Evolutionary conservation across 768 basidiomycete species (phyloP).

Genomic region (Scleroderma bovista): DNA sequence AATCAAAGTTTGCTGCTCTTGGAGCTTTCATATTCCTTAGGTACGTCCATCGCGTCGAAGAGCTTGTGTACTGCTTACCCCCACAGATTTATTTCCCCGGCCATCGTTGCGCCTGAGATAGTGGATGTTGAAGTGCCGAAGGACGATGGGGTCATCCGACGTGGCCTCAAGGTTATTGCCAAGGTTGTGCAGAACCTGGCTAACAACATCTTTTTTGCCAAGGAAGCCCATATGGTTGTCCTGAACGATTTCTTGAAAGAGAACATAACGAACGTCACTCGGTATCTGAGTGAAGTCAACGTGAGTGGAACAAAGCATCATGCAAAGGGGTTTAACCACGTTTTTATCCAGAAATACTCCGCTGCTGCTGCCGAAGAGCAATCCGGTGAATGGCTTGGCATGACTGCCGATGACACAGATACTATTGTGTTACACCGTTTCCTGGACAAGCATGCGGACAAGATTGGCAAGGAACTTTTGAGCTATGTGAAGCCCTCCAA

Average conservation of each 20-base stretch:
- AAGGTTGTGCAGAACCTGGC: conserved; percentile 92
- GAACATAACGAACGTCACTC: conserved; percentile 68
- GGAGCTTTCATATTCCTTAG: conserved; percentile 92
- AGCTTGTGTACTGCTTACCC: background rate
- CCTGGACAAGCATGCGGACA: conserved; percentile 80
- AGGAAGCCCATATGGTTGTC: conserved; percentile 80
- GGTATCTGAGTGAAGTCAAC: conserved; percentile 71
- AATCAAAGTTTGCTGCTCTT: conserved; percentile 73
- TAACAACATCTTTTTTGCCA: conserved; percentile 91
- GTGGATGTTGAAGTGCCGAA: conserved; percentile 78
- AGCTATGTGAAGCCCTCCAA: conserved; percentile 57
- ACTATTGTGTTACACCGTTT: conserved; percentile 79
- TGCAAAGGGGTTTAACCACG: background rate
- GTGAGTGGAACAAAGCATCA: conserved; percentile 33
- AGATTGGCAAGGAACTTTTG: conserved; percentile 81
- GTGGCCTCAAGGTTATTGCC: conserved; percentile 80
- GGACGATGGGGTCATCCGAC: conserved; percentile 56
- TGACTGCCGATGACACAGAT: conserved; percentile 80
- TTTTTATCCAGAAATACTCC: conserved; percentile 36
- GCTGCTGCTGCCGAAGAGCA: conserved; percentile 49
- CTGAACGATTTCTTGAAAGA: conserved; percentile 70
- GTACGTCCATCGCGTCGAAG: conserved; percentile 28
- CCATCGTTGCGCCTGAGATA: conserved; percentile 78
- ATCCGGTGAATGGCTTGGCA: conserved; percentile 66
- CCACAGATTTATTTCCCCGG: conserved; percentile 82